phyloP scores from a whole-genome alignment of 306 rosid genomes.

The Hippophae tibetana region DNA sequence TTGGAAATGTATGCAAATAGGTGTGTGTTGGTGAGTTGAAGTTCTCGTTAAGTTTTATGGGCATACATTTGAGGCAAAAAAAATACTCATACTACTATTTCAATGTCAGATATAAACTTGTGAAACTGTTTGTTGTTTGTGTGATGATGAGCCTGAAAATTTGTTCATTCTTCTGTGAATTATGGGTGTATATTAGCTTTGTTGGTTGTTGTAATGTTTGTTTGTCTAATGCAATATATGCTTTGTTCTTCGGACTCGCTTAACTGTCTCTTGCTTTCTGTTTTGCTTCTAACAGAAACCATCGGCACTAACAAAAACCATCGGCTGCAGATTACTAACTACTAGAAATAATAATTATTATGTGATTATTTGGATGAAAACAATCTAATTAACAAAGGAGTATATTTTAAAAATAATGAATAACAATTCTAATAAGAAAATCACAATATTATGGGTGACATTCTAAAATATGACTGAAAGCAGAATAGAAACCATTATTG shows the following conservation, averaged over 20 bases:
- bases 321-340: no score
- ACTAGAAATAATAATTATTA: no score
- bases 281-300: no score
- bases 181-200: constrained; percentile 17
- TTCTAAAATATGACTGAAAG: no score
- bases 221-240: background rate
- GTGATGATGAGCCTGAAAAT: constrained; percentile 19
- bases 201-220: constrained; percentile 17
- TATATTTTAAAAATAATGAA: no score
- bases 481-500: no score
- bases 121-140: constrained; percentile 4
- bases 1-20: constrained; percentile 9
- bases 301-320: no score
- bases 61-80: constrained; percentile 63
- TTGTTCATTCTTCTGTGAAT: constrained; percentile 30
- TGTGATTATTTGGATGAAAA: no score
- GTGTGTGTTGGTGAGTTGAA: constrained; percentile 10
- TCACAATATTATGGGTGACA: no score
- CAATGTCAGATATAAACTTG: constrained; percentile 19
- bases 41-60: constrained; percentile 37
- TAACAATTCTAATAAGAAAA: no score
- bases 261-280: no score
- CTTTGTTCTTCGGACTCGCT: background rate
- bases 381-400: no score
- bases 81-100: constrained; percentile 41